phyloP scores from a whole-genome alignment of 768 basidiomycete species.

The Mycena haematopus region DNA sequence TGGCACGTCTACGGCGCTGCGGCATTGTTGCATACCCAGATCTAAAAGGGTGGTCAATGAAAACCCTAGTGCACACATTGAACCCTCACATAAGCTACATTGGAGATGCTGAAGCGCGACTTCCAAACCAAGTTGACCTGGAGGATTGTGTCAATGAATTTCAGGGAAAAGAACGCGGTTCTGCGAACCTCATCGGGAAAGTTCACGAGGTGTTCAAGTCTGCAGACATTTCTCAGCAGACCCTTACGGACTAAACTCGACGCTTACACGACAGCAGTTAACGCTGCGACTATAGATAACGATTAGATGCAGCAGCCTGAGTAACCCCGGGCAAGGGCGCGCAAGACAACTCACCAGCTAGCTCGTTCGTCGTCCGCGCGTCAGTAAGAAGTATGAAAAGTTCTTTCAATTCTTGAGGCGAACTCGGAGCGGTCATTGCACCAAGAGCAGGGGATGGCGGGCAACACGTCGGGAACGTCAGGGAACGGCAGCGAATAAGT shows the following conservation, averaged over 20 bases:
- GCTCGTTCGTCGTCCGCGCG: constrained; percentile 15
- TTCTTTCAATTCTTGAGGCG: constrained; percentile 1
- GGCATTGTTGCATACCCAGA: constrained; percentile 4
- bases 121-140: constrained; percentile 20
- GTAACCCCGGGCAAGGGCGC: not conserved
- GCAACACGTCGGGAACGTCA: too few relatives aligned
- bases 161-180: not conserved
- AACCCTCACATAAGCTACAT: constrained; percentile 12
- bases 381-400: constrained; percentile 7
- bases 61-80: not conserved
- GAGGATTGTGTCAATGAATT: not conserved
- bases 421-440: not conserved
- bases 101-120: constrained; percentile 7
- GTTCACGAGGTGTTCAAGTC: constrained; percentile 17
- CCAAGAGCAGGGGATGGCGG: too few relatives aligned
- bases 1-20: not conserved
- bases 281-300: constrained; percentile 2
- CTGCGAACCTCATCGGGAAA: constrained; percentile 15
- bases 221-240: not conserved
- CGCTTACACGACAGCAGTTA: constrained; percentile 9
- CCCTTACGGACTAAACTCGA: not conserved
- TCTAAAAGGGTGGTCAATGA: not conserved
- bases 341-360: constrained; percentile 1
- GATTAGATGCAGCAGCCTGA: not conserved
- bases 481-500: too few relatives aligned